Evolutionary conservation across 2,329 filamentous ascomycete species (phyloP), one percentile per base, ranked within the genome.

Genomic region (Penicillium sp.): DNA sequence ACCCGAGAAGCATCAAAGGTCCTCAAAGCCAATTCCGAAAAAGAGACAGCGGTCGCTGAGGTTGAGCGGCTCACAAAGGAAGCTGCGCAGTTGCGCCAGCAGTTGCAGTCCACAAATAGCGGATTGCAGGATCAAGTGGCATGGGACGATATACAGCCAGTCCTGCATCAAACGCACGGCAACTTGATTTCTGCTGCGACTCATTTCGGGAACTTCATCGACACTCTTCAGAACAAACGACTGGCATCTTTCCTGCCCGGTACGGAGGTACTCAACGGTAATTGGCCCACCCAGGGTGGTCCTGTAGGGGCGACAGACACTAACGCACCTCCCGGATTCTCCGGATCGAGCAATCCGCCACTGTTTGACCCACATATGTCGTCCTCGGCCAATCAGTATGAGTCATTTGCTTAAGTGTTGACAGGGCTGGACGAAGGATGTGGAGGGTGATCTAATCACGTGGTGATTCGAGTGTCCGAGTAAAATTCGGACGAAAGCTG

Each of bases 81-180:
- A 16, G 11, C n/a, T 43, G 6, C 23, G 13, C n/a, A 54, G 26
- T 33, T 54, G 23, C 37, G 45, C 16, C 29, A 45, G 39, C 29
- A 54, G 39, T 7, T 45, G 18, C 29, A 54, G 29, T 54, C 37
- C 26, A 48, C 31, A 18, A 54, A 44, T 29, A 33, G 45, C 24
- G 34, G 28, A 2, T 24, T 49, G 31, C 21, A 49, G 36, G 51
- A 48, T 24, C 24, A 52, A n/a, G 42, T 47, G 42, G 34, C 34
- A 29, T 52, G 33, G 50, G 29, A 47, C 31, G 45, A 54, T 49
- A 54, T 54, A 29, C 28, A 49, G 51, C 39, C 40, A 36, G n/a
- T 45, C 13, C 36, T 48, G 24, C 26, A 54, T 45, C 37, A 54
- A 23, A 47, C 43, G 26, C 51, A 52, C 16, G 43, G 33, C 34